These are phyloP conservation scores for Neoboletus brunneissimus DNA, from an alignment of 768 basidiomycete genomes.

Conservation along the genomic window DNA sequence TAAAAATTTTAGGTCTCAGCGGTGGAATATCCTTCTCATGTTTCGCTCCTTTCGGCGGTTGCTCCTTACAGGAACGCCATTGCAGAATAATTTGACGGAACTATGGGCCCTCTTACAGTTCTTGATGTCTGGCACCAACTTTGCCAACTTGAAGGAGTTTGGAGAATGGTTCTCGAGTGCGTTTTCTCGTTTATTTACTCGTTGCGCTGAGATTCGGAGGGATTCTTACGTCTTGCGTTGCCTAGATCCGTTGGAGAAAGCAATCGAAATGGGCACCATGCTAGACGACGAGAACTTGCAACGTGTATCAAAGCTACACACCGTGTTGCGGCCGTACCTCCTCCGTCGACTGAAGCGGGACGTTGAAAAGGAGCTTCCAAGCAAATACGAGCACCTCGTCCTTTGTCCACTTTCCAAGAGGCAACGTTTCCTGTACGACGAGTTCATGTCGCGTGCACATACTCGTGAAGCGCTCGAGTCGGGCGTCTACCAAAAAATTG, in stretches of 20 bases:
- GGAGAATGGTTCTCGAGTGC: slow-evolving; percentile 95
- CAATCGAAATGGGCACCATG: slow-evolving; percentile 78
- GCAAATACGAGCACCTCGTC: slow-evolving; percentile 88
- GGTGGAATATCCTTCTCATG: slow-evolving; percentile 89
- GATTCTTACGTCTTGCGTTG: not conserved
- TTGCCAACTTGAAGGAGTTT: slow-evolving; percentile 91
- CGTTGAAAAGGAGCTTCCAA: slow-evolving; percentile 93
- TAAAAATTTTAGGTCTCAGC: slow-evolving; percentile 93
- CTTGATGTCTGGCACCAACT: slow-evolving; percentile 83
- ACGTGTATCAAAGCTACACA: slow-evolving; percentile 85
- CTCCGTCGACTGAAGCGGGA: slow-evolving; percentile 96
- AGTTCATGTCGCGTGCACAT: slow-evolving; percentile 88
- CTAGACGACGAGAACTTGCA: slow-evolving; percentile 82
- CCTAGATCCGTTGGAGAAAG: slow-evolving; percentile 90
- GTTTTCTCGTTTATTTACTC: slow-evolving; percentile 27
- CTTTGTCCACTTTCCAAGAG: slow-evolving; percentile 87
- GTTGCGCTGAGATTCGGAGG: not conserved
- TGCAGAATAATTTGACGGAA: slow-evolving; percentile 96
- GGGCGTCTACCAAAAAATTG: slow-evolving; percentile 84
- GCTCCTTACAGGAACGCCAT: slow-evolving; percentile 90
- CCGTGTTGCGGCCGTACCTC: slow-evolving; percentile 92
- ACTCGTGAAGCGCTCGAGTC: slow-evolving; percentile 80
- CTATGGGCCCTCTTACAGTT: slow-evolving; percentile 96
- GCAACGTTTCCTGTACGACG: slow-evolving; percentile 93
- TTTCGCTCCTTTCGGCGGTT: slow-evolving; percentile 85